Evolutionary conservation across 768 basidiomycete genomes (phyloP), one percentile per base, ranked within the genome.

Genomic region (Mycena epipterygia): DNA sequence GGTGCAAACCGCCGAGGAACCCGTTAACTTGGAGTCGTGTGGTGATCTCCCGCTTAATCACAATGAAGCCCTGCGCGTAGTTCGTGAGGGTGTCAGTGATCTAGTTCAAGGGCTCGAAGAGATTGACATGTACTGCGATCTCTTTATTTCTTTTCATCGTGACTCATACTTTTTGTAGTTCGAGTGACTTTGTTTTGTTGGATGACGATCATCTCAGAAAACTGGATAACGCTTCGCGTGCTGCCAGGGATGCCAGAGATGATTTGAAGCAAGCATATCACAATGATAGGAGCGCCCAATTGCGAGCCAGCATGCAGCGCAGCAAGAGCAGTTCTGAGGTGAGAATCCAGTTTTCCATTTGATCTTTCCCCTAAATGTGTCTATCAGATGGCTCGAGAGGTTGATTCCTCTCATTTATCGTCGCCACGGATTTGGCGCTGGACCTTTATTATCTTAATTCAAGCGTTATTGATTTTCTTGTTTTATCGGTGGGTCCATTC

Each of bases 11-110:
- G 67, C 75, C 63, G 79, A 79, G 17, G 76, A 76, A 25, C 73
- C 71, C 8, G 69, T 73, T 23, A 62, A 60, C 14, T 55, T 58
- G 21, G 64, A 77, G 53, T 13, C 49, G 32, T 33, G 27, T 13
- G 39, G 56, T 33, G 73, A 78, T 48, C 52, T 65, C 41, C 81
- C 75, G 32, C 64, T 84, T 67, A 79, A 80, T 25, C 89, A 84
- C 59, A 81, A 81, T 25, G 88, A 92, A 68, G 86, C 90, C 44
- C 76, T 95, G 49, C 79, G 81, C 39, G 89, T 84, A 59, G 87
- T 95, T 75, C 86, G 87, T 64, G 83, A 84, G 74, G 88, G 90
- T 8, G 83, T 94, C 13, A 83, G 83, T 55, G 87, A 89, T 60
- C 81, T 94, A 74, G 85, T 81, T 35, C 82, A 87, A 37, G 89